These are phyloP conservation scores for Nakataea oryzae DNA, from an alignment of 2,329 filamentous ascomycete species.

Conservation along the genomic window DNA sequence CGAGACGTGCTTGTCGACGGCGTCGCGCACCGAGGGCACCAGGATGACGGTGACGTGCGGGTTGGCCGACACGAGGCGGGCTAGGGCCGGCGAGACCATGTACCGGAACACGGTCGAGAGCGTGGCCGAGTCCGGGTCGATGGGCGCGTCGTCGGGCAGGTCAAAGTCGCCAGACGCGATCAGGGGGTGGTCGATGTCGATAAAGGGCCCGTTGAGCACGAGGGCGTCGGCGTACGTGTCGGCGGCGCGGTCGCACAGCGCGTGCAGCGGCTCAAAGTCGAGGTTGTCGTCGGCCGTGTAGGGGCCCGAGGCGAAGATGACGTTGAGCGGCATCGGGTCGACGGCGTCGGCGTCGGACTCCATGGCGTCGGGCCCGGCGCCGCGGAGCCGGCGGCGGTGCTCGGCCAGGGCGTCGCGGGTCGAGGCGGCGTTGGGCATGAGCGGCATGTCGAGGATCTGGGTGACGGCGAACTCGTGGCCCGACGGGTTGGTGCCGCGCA, in stretches of 20 bases:
- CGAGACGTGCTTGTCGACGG: conserved; percentile 71
- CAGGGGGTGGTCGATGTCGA: conserved; percentile 84
- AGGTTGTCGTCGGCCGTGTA: conserved; percentile 91
- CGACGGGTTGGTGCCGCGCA: conserved; percentile 78
- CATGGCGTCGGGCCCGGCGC: conserved; percentile 48
- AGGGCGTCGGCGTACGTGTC: conserved; percentile 68
- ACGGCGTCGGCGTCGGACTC: conserved; percentile 44
- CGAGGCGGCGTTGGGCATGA: conserved; percentile 66
- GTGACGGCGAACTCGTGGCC: conserved; percentile 73
- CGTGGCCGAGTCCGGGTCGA: conserved; percentile 69
- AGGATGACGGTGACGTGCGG: conserved; percentile 74
- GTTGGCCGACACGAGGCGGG: conserved; percentile 57
- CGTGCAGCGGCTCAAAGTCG: conserved; percentile 76
- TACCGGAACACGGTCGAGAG: conserved; percentile 76
- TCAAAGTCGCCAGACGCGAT: conserved; percentile 74
- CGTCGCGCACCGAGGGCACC: conserved; percentile 73
- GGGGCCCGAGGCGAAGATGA: conserved; percentile 74
- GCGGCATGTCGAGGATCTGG: conserved; percentile 64
- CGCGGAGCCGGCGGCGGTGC: conserved; percentile 59
- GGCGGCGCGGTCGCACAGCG: conserved; percentile 68
- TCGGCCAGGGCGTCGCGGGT: conserved; percentile 51
- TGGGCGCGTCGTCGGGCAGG: conserved; percentile 53
- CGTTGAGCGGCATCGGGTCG: conserved; percentile 56
- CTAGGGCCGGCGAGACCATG: conserved; percentile 64
- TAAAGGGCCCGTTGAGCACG: conserved; percentile 75